Base-by-base conservation (phyloP, 768 basidiomycete species). In the Amylocystis lapponica region DNA sequence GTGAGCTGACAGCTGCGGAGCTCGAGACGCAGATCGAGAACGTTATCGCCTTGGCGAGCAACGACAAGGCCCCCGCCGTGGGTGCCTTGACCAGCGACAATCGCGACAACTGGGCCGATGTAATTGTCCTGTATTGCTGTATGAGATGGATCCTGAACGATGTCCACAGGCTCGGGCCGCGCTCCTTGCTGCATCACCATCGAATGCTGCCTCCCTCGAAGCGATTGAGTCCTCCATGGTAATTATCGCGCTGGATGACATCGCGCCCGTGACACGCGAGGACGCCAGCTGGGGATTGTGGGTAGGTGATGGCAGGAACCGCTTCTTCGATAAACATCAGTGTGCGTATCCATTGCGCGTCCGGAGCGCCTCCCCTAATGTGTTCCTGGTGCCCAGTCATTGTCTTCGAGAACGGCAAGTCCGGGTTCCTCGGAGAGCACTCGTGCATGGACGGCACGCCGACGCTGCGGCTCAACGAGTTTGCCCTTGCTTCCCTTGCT, bases 241-340 rank as follows among this genome's bases (percentile, higher is more conserved):
- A 51, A 56, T 98, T 1, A 72, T 99, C 2, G 82, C 82, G 32
- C 70, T 99, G 17, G 95, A 98, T 55, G 89, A 91, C 60, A 75
- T 75, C 10, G 72, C 73, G 29, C 95, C 95, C 0, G 67, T 87
- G 25, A 86, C 86, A 5, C 74, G 90, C 30, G 87, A 95, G 51
- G 81, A 88, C 22, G 71, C 86, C 11, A 86, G 86, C 43, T 86
- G 86, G 82, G 70, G 66, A 16, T 78, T 80, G 37, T 97, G 95
- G 93, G 82, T 83, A 19, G 95, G 93, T 25, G 78, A 95, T 52
- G 94, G 91, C 19, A 71, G 81, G 38, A 96, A 95, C 62, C 71
- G 95, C 47, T 99, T 86, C 73, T 97, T 83, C 59, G 96, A 98
- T 71, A 99, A 99, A 65, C 95, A 98, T 59, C 89, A 98, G 58